These are phyloP conservation scores for Nectriaceae sp. DNA, from an alignment of 2,329 filamentous ascomycete species.

Conservation along the genomic window DNA sequence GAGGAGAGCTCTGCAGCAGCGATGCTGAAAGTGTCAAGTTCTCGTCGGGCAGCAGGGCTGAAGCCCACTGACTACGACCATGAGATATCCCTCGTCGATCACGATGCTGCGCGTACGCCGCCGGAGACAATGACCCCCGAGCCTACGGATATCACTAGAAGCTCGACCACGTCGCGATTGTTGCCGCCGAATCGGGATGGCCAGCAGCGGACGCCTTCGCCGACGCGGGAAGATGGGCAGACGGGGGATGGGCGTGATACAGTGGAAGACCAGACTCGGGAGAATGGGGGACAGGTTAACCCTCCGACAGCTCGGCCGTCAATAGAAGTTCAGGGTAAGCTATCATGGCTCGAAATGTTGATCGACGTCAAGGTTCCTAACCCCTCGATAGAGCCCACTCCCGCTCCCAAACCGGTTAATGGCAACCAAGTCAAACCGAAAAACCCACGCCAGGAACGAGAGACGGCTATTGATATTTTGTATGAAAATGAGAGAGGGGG, in stretches of 20 bases:
- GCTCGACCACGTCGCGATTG: slow-evolving; percentile 27
- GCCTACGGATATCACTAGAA: slow-evolving; percentile 17
- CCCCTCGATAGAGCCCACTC: slow-evolving; percentile 32
- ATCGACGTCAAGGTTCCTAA: neutral
- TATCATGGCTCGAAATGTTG: neutral
- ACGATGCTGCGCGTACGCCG: slow-evolving; percentile 36
- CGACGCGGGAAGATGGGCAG: slow-evolving; percentile 13
- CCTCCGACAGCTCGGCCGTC: slow-evolving; percentile 29
- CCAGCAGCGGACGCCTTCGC: slow-evolving; percentile 1
- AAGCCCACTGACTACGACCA: slow-evolving; percentile 68
- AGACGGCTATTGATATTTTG: slow-evolving; percentile 76
- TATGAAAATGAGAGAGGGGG: slow-evolving; percentile 95
- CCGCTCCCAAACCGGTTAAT: slow-evolving; percentile 23
- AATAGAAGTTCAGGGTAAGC: slow-evolving; percentile 36
- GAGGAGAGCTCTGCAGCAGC: slow-evolving; percentile 15
- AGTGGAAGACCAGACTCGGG: neutral
- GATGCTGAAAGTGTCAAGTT: slow-evolving; percentile 45
- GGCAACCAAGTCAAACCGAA: slow-evolving; percentile 39
- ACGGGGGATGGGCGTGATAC: slow-evolving; percentile 13
- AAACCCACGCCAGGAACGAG: slow-evolving; percentile 39
- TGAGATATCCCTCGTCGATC: slow-evolving; percentile 69
- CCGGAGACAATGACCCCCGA: slow-evolving; percentile 19
- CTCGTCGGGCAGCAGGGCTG: slow-evolving; percentile 56
- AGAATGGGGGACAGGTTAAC: slow-evolving; percentile 10
- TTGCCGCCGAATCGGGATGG: slow-evolving; percentile 15